Conservation (phyloP, 2,329 filamentous ascomycete genomes). For the Monilinia laxa region DNA sequence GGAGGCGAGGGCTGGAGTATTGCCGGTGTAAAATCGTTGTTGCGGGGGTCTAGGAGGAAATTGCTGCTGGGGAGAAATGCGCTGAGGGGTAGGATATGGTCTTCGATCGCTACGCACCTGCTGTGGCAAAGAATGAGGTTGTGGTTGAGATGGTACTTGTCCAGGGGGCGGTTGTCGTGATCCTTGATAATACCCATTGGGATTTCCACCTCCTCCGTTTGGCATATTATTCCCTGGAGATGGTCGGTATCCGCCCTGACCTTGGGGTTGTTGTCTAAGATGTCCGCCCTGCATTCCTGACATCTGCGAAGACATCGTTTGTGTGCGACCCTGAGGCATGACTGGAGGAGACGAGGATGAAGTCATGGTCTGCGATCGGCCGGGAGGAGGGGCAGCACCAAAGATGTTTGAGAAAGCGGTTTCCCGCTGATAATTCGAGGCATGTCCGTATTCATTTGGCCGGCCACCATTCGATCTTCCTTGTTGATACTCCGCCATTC, state of each 20-base stretch:
- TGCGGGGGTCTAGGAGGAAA: constrained; percentile 48
- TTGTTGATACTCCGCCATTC: constrained; percentile 61
- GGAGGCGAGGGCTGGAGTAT: constrained; percentile 68
- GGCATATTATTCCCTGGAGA: constrained; percentile 24
- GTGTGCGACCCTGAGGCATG: constrained; percentile 66
- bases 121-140: constrained; percentile 59
- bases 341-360: constrained; percentile 64
- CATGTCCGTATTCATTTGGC: constrained; percentile 45
- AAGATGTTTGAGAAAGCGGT: constrained; percentile 97
- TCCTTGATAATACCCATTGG: constrained; percentile 52
- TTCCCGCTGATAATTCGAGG: constrained; percentile 73
- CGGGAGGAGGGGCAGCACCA: constrained; percentile 78
- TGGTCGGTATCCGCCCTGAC: constrained; percentile 42
- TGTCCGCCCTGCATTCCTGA: constrained; percentile 44
- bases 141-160: constrained; percentile 46
- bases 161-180: constrained; percentile 41
- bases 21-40: constrained; percentile 62
- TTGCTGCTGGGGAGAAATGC: constrained; percentile 45
- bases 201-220: constrained; percentile 41
- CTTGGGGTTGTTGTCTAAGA: constrained; percentile 45
- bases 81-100: constrained; percentile 64
- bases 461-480: constrained; percentile 56
- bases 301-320: constrained; percentile 61
- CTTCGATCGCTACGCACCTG: constrained; percentile 62
- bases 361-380: constrained; percentile 94